phyloP scores from a whole-genome alignment of 768 basidiomycete genomes.

The Hypholoma sublateritium region DNA sequence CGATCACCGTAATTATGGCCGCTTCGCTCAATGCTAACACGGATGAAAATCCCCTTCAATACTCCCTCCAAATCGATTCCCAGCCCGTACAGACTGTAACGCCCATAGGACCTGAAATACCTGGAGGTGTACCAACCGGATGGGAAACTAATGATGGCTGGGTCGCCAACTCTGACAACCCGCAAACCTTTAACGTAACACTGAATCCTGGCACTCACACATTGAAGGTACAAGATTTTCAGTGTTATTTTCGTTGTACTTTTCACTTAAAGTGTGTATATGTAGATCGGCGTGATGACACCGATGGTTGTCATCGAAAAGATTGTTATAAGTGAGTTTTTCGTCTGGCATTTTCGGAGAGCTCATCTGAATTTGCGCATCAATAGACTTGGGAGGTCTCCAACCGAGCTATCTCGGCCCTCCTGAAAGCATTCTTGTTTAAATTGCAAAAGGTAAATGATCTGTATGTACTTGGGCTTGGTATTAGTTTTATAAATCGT shows the following conservation, averaged over 20 bases:
- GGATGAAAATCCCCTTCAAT: constrained; percentile 45
- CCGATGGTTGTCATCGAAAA: constrained; percentile 62
- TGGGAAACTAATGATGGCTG: constrained; percentile 25
- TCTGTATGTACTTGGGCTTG: too few species aligned
- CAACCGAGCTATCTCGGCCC: constrained; percentile 60
- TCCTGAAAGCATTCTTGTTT: constrained; percentile 46
- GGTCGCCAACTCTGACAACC: constrained; percentile 52
- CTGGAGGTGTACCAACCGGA: constrained; percentile 30
- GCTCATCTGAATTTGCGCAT: background rate
- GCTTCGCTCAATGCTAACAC: constrained; percentile 56
- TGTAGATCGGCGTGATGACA: constrained; percentile 54
- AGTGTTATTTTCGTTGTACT: background rate
- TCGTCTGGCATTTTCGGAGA: background rate
- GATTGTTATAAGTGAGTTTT: constrained; percentile 50
- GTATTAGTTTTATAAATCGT: too few species aligned
- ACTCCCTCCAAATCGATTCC: constrained; percentile 52
- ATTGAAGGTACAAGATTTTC: constrained; percentile 41
- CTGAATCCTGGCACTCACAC: constrained; percentile 55
- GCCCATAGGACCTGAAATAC: constrained; percentile 45
- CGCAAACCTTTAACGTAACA: constrained; percentile 37
- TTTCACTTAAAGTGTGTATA: background rate
- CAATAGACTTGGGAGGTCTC: constrained; percentile 55
- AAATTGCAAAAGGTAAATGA: background rate
- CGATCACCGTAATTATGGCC: constrained; percentile 46
- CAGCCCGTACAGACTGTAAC: constrained; percentile 38